Percentiles rank a stretch among this genome's conserved stretches.
Conservation (phyloP, 1,139 yeast species). For the Magnusiomyces suaveolens region DNA sequence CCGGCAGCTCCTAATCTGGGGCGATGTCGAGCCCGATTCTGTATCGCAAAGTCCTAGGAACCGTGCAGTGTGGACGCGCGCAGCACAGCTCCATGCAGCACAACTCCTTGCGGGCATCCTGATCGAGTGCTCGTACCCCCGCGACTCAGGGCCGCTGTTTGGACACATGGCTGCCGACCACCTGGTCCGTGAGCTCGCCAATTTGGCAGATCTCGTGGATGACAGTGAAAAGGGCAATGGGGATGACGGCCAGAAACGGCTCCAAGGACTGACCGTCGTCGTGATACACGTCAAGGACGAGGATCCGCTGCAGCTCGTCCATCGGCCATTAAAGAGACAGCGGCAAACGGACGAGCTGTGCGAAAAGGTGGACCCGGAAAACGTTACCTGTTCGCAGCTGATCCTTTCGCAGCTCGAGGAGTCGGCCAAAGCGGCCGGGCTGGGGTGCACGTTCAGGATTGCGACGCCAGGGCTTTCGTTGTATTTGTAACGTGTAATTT, state of each 20-base stretch:
- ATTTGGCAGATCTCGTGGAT: conserved; percentile 28
- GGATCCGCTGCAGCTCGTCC: conserved; percentile 11
- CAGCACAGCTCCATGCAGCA: conserved; percentile 41
- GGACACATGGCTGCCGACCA: conserved; percentile 73
- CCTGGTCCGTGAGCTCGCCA: conserved; percentile 47
- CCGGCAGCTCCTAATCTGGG: conserved; percentile 51
- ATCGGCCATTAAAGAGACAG: neutral
- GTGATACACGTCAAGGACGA: conserved; percentile 66
- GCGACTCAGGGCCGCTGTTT: conserved; percentile 44
- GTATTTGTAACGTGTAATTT: conserved; percentile 8
- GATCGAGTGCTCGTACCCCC: conserved; percentile 66
- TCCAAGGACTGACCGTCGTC: conserved; percentile 45
- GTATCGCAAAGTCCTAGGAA: conserved; percentile 40
- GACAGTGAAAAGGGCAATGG: neutral
- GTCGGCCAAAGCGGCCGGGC: conserved; percentile 17
- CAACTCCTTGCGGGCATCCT: conserved; percentile 44
- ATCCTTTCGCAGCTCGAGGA: conserved; percentile 18
- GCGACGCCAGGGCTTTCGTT: conserved; percentile 22
- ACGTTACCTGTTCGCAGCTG: conserved; percentile 9
- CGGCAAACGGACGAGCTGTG: neutral
- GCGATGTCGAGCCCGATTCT: conserved; percentile 69
- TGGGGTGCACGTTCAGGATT: conserved; percentile 20
- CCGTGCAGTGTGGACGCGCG: conserved; percentile 44
- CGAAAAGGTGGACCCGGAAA: neutral
- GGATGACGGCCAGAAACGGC: conserved; percentile 10